Conservation (phyloP, 2,329 filamentous ascomycete genomes). For the Colletotrichum viniferum region DNA sequence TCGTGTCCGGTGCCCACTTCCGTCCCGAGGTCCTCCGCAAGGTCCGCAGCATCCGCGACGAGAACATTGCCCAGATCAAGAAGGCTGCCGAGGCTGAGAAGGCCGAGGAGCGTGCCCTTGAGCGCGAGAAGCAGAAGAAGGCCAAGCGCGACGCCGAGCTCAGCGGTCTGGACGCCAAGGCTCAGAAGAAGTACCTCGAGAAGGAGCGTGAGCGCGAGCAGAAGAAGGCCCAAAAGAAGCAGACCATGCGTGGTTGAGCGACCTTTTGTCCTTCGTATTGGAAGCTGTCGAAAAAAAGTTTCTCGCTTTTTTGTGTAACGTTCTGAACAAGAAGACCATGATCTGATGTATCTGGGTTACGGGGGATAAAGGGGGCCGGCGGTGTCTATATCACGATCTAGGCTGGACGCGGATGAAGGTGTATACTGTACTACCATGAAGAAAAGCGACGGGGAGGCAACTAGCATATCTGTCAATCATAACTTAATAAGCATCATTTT, state of each 20-base stretch:
- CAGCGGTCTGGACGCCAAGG: slow-evolving; percentile 77
- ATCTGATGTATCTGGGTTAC: not conserved
- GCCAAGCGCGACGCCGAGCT: slow-evolving; percentile 87
- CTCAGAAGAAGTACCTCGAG: slow-evolving; percentile 85
- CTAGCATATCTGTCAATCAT: slow-evolving; percentile 10
- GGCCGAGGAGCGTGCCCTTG: slow-evolving; percentile 75
- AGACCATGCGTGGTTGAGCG: slow-evolving; percentile 54
- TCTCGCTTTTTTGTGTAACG: not conserved
- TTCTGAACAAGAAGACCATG: not conserved
- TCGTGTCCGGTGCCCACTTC: slow-evolving; percentile 81
- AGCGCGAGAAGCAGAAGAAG: slow-evolving; percentile 81
- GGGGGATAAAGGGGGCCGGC: not conserved
- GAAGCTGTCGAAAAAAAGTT: not conserved
- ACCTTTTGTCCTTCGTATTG: not conserved
- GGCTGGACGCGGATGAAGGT: not conserved
- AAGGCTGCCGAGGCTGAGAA: slow-evolving; percentile 80
- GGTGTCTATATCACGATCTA: slow-evolving; percentile 11
- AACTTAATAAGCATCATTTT: slow-evolving; percentile 5
- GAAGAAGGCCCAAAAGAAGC: slow-evolving; percentile 59
- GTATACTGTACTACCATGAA: slow-evolving; percentile 6
- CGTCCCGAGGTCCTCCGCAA: slow-evolving; percentile 88
- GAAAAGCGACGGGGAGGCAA: not conserved
- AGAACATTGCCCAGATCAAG: slow-evolving; percentile 78
- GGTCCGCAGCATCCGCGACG: slow-evolving; percentile 79
- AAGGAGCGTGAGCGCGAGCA: slow-evolving; percentile 78